phyloP scores from a whole-genome alignment of 2,329 filamentous ascomycete genomes.

The Penicillium sp. region DNA sequence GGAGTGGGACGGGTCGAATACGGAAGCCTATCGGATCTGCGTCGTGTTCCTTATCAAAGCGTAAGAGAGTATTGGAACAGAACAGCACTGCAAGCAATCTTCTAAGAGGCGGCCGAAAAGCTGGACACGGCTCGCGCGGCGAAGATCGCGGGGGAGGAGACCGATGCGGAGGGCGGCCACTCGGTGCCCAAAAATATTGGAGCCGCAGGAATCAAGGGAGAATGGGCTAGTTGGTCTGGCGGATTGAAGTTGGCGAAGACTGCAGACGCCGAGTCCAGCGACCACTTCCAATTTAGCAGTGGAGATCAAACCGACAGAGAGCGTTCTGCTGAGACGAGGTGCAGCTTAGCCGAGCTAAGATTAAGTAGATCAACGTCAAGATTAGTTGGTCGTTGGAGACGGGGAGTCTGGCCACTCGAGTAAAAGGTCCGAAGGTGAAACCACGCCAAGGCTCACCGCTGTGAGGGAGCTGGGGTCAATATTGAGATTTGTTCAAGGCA shows the following conservation, averaged over 20 bases:
- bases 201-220: slow-evolving; percentile 4
- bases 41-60: too few species aligned
- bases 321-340: slow-evolving; percentile 17
- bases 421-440: neutral
- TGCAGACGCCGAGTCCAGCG: neutral
- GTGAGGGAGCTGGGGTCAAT: neutral
- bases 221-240: neutral
- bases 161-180: slow-evolving; percentile 3
- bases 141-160: slow-evolving; percentile 2
- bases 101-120: neutral
- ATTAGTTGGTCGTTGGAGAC: neutral
- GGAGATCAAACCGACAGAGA: slow-evolving; percentile 17
- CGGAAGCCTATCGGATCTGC: neutral
- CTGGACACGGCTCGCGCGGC: slow-evolving; percentile 5
- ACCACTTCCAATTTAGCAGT: too few species aligned
- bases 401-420: neutral
- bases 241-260: neutral
- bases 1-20: neutral
- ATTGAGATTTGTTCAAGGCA: too few species aligned
- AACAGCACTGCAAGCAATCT: neutral
- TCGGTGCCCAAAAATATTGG: slow-evolving; percentile 1
- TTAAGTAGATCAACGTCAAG: slow-evolving; percentile 8
- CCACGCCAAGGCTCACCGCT: neutral
- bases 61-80: too few species aligned
- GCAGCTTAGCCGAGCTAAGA: slow-evolving; percentile 11